Percentiles rank a stretch among this genome's conserved stretches.
Conservation (phyloP, 2,329 filamentous ascomycete species). For the Verticillium dahliae region DNA sequence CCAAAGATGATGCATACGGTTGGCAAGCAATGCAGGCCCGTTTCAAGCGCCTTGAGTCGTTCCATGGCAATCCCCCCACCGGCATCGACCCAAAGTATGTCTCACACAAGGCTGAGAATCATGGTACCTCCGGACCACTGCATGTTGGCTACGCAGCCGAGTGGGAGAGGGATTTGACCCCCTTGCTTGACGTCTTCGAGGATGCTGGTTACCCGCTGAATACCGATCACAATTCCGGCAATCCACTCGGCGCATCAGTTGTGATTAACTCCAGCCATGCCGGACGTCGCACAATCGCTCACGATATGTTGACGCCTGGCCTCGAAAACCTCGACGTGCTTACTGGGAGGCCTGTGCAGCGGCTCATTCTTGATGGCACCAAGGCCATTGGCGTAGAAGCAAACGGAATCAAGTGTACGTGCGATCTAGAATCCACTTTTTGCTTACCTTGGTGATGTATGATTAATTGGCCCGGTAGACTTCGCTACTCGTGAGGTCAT, state of each 20-base stretch:
- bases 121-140: conserved; percentile 42
- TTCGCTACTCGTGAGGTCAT: conserved; percentile 30
- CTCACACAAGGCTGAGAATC: conserved; percentile 33
- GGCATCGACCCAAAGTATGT: conserved; percentile 37
- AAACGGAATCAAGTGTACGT: conserved; percentile 30
- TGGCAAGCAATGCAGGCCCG: conserved; percentile 47
- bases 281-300: conserved; percentile 42
- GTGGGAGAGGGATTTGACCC: conserved; percentile 41
- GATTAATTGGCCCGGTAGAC: neutral
- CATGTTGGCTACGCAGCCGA: conserved; percentile 39
- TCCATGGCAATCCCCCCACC: conserved; percentile 32
- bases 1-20: conserved; percentile 46
- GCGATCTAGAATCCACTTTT: too few species aligned
- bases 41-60: conserved; percentile 48
- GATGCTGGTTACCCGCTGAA: conserved; percentile 42
- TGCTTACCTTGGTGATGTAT: too few species aligned
- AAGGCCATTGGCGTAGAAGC: conserved; percentile 37
- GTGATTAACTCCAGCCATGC: conserved; percentile 41
- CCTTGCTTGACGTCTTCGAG: conserved; percentile 39
- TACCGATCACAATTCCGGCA: conserved; percentile 50
- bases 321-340: conserved; percentile 47
- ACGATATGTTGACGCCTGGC: conserved; percentile 35
- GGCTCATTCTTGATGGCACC: conserved; percentile 37
- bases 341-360: conserved; percentile 39
- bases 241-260: conserved; percentile 49